Evolutionary conservation across 768 basidiomycete species (phyloP).

Genomic region (Russula griseocarnosa): DNA sequence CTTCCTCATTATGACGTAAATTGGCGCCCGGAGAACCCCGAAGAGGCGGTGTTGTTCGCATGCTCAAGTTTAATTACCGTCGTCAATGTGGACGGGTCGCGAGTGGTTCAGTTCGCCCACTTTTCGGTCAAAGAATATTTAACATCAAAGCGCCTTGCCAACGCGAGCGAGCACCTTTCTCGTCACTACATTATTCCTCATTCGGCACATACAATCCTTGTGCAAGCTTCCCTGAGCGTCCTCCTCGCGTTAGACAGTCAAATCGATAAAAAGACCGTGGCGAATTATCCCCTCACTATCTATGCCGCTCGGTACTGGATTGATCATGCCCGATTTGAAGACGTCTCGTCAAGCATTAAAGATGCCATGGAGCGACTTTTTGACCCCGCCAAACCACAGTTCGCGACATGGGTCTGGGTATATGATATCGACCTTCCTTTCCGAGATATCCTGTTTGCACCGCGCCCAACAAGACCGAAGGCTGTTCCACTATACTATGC

Average conservation of each 20-base stretch:
- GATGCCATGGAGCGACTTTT: not conserved
- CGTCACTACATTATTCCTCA: not conserved
- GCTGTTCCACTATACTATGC: not conserved
- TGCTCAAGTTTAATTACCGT: not conserved
- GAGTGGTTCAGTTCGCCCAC: not conserved
- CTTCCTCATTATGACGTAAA: not conserved
- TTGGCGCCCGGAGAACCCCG: not conserved
- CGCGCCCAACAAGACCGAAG: not conserved
- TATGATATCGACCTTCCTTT: not conserved
- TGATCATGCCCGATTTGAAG: not conserved
- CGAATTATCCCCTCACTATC: not conserved
- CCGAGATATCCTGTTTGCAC: not conserved
- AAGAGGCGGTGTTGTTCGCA: not conserved
- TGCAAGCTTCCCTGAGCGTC: not conserved
- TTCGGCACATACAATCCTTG: not conserved
- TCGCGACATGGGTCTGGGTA: not conserved
- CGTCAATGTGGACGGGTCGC: not conserved
- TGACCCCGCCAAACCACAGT: not conserved
- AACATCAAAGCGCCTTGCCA: not conserved
- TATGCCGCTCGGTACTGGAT: constrained; percentile 1
- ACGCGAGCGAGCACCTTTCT: not conserved
- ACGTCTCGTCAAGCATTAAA: not conserved
- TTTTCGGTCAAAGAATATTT: not conserved
- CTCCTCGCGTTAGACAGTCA: not conserved
- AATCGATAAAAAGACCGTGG: not conserved